A percentile compares a stretch with the other conserved stretches of the same genome.
Evolutionary conservation across 371 early-diverging fungal species (phyloP).

Genomic region (Apophysomyces sp.): DNA sequence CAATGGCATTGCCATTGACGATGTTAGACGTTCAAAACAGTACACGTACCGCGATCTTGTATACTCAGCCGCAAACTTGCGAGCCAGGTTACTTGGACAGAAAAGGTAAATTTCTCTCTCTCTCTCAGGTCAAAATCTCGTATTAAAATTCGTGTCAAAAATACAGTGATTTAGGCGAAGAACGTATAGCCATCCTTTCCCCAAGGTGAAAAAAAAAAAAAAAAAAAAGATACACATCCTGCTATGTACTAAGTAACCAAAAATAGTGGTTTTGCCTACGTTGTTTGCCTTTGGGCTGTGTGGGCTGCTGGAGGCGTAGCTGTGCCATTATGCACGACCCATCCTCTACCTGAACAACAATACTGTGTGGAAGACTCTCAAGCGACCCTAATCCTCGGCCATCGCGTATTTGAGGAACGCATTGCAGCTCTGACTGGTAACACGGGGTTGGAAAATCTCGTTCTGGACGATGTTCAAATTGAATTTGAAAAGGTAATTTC

Average conservation of each 20-base stretch:
- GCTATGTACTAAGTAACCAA: not conserved
- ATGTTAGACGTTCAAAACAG: slow-evolving; percentile 13
- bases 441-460: not conserved
- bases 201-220: slow-evolving; percentile 44
- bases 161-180: slow-evolving; percentile 46
- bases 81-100: slow-evolving; percentile 21
- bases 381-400: slow-evolving; percentile 42
- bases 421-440: slow-evolving; percentile 11
- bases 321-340: slow-evolving; percentile 72
- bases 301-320: slow-evolving; percentile 81
- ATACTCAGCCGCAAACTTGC: slow-evolving; percentile 21
- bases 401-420: slow-evolving; percentile 39
- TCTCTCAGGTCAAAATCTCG: not conserved
- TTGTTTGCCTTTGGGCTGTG: slow-evolving; percentile 69
- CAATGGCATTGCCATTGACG: slow-evolving; percentile 35
- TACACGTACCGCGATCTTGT: slow-evolving; percentile 35
- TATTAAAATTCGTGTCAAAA: not conserved
- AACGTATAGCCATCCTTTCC: slow-evolving; percentile 71
- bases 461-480: not conserved
- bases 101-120: too few species aligned
- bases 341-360: slow-evolving; percentile 66
- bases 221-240: not conserved
- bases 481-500: not conserved
- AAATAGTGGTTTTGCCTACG: slow-evolving; percentile 64
- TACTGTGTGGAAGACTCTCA: slow-evolving; percentile 64